These are phyloP conservation scores for Hericium rajendrae DNA, from an alignment of 768 basidiomycete species.

Conservation along the genomic window DNA sequence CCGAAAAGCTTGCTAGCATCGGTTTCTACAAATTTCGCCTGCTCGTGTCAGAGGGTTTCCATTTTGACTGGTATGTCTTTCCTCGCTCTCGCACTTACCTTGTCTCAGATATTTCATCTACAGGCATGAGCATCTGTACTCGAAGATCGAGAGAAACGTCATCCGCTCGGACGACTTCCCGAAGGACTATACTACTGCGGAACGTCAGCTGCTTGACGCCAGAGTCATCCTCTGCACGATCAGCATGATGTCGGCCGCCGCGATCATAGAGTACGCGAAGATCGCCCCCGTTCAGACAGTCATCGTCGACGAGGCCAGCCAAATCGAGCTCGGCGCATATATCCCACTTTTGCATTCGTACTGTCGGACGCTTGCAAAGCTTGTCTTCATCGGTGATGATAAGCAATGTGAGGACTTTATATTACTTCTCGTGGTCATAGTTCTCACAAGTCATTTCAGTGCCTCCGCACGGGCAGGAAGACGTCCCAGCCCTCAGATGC, in stretches of 20 bases:
- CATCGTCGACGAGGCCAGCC: conserved; percentile 39
- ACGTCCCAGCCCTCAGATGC: conserved; percentile 19
- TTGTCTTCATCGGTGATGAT: conserved; percentile 24
- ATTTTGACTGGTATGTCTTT: conserved; percentile 32
- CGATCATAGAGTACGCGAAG: conserved; percentile 12
- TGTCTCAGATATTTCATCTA: background rate
- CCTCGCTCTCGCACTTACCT: background rate
- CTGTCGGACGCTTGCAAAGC: conserved; percentile 15
- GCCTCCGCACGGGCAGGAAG: conserved; percentile 25
- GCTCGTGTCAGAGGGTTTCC: conserved; percentile 36
- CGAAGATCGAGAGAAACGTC: conserved; percentile 24
- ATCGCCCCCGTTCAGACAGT: conserved; percentile 28
- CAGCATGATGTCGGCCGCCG: conserved; percentile 32
- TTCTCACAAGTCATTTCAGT: conserved; percentile 15
- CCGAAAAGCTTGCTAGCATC: conserved; percentile 30
- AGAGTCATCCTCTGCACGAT: conserved; percentile 38
- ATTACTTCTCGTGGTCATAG: conserved; percentile 1
- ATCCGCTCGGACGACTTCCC: conserved; percentile 28
- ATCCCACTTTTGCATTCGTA: conserved; percentile 23
- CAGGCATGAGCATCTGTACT: conserved; percentile 46
- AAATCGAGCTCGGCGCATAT: conserved; percentile 34
- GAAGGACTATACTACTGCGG: conserved; percentile 9
- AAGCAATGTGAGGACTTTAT: conserved; percentile 22
- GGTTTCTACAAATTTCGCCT: conserved; percentile 27
- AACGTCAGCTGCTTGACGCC: conserved; percentile 20